These are phyloP conservation scores for Sporothrix globosa DNA, from an alignment of 2,329 filamentous ascomycete genomes.

Conservation along the genomic window DNA sequence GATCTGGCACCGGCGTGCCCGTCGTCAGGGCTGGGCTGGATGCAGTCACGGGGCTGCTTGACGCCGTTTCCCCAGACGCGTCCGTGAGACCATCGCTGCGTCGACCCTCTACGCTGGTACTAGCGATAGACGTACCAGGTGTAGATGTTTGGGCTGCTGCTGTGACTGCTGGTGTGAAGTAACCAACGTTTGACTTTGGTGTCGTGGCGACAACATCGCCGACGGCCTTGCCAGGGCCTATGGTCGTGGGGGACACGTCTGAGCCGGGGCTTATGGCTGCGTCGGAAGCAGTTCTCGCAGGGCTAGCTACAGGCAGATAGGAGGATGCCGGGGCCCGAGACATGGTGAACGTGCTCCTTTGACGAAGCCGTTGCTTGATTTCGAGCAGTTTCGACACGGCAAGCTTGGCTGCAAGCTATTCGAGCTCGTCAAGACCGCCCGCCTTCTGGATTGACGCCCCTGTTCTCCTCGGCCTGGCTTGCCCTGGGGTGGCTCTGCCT, in stretches of 20 bases:
- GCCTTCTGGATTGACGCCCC: not conserved
- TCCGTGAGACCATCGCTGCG: conserved; percentile 27
- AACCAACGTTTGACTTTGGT: conserved; percentile 35
- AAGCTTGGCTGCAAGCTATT: not conserved
- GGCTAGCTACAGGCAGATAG: not conserved
- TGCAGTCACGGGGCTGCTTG: conserved; percentile 28
- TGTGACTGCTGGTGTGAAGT: conserved; percentile 38
- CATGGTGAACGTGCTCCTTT: not conserved
- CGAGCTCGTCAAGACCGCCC: not conserved
- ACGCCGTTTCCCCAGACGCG: conserved; percentile 17
- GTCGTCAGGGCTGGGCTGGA: conserved; percentile 7
- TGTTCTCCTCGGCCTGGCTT: not conserved
- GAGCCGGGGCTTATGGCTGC: conserved; percentile 46
- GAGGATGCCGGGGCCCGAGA: not conserved
- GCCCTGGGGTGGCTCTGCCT: not conserved
- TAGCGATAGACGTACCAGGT: conserved; percentile 26
- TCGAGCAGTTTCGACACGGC: not conserved
- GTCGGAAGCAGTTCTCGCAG: conserved; percentile 29
- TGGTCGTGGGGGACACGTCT: conserved; percentile 51
- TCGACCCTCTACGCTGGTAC: conserved; percentile 11
- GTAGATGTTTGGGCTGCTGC: not conserved
- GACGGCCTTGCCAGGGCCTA: conserved; percentile 35
- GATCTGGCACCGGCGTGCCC: not conserved
- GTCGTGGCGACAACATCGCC: conserved; percentile 34
- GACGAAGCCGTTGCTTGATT: not conserved